These are phyloP conservation scores for Boletus fagicola DNA, from an alignment of 768 basidiomycete genomes.

Conservation along the genomic window DNA sequence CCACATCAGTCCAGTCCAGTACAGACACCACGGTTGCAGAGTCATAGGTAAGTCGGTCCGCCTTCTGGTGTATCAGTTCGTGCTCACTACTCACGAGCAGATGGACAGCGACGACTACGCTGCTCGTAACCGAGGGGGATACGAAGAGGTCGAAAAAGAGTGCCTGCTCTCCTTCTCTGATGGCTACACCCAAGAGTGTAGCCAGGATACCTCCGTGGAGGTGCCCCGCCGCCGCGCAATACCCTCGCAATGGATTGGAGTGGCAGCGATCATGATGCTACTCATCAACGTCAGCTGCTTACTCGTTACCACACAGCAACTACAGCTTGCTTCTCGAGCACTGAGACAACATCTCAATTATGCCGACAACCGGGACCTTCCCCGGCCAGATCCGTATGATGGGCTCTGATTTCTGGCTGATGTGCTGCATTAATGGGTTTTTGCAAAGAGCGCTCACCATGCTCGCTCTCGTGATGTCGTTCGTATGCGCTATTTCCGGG, in stretches of 20 bases:
- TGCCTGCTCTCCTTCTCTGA: constrained; percentile 11
- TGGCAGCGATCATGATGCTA: constrained; percentile 22
- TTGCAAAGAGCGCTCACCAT: neutral
- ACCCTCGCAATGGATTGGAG: constrained; percentile 11
- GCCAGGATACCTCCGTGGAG: constrained; percentile 1
- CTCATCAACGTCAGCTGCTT: constrained; percentile 25
- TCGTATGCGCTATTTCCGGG: constrained; percentile 1
- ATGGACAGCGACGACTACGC: constrained; percentile 19
- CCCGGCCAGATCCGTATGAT: constrained; percentile 32
- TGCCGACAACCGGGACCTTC: constrained; percentile 26
- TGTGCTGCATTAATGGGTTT: neutral
- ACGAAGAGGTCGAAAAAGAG: constrained; percentile 20
- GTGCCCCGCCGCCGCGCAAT: neutral
- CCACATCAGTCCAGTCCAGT: neutral
- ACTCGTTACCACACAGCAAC: constrained; percentile 15
- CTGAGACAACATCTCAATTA: constrained; percentile 19
- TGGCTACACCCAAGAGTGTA: neutral
- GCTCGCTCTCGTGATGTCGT: neutral
- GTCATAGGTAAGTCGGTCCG: constrained; percentile 2
- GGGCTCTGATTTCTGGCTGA: constrained; percentile 22
- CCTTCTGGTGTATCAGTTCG: neutral
- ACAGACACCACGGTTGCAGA: neutral
- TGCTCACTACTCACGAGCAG: constrained; percentile 6
- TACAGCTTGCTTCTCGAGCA: constrained; percentile 16
- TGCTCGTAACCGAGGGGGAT: constrained; percentile 3